Percentiles rank a stretch among this genome's conserved stretches.
phyloP scores from a whole-genome alignment of 192 early-diverging fungal genomes.

The Radiomyces spectabilis region DNA sequence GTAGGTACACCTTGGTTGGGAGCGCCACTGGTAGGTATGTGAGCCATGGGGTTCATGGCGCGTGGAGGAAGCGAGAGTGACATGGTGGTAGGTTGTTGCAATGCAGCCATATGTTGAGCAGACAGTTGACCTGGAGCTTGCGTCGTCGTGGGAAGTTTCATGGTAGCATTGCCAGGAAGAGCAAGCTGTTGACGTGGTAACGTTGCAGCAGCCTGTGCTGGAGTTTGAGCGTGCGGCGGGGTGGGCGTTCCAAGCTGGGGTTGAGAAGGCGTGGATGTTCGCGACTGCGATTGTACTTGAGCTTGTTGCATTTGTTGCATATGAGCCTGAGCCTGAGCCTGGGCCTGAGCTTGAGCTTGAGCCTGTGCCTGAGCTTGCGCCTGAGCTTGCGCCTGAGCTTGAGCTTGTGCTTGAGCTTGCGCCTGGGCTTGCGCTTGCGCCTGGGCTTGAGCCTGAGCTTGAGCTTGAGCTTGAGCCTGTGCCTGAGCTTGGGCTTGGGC shows the following conservation, averaged over 20 bases:
- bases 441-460: background rate
- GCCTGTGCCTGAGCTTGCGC: slow-evolving; percentile 6
- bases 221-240: slow-evolving; percentile 4
- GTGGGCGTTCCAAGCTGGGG: slow-evolving; percentile 2
- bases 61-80: slow-evolving; percentile 1
- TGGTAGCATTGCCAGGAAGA: background rate
- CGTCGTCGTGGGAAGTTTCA: slow-evolving; percentile 1
- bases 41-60: background rate
- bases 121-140: slow-evolving; percentile 3
- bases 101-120: slow-evolving; percentile 6
- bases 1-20: background rate
- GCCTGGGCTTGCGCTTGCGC: slow-evolving; percentile 13
- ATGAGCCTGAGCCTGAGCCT: background rate
- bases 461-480: background rate
- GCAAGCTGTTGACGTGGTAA: background rate
- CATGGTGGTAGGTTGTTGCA: slow-evolving; percentile 7
- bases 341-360: slow-evolving; percentile 6
- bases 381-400: slow-evolving; percentile 10
- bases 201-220: background rate
- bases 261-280: background rate
- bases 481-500: background rate
- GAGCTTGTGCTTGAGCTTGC: slow-evolving; percentile 20
- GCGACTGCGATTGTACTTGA: background rate
- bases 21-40: background rate
- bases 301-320: background rate